Base-by-base conservation (phyloP, 257 asterid genomes). In the Coffea canephora region DNA sequence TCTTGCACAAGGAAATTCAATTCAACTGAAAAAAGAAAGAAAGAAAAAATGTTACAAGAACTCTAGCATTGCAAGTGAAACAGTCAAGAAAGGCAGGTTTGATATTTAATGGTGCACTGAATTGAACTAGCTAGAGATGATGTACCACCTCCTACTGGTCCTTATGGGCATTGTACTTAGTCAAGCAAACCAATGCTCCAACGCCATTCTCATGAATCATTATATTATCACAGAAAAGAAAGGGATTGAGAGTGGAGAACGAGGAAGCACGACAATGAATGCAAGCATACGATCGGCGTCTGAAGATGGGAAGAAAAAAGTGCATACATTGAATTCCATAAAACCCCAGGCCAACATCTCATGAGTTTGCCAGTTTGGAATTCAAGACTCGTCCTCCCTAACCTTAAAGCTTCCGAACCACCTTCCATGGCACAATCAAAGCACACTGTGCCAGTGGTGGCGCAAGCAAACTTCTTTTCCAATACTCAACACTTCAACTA, bases 131-230 rank as follows among this genome's bases (percentile, higher is more conserved):
- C 34, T 10, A 25, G 64, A 55, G 18, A 2, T 6, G 10, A 14
- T 52, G 19, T 52, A 14, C 19, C n/a, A n/a, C 39, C 69, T 62
- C 69, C 39, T 0, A 10, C 25, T 59, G 13, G 23, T 62, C 9
- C 45, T 27, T 4, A 1, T 3, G 34, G 43, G 27, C 43, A 65
- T 13, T 65, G 70, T 48, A 46, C 43, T 39, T 3, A 31, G 18
- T 27, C 70, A 13, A 27, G 43, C 3, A 71, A 39, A 48, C 14
- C 4, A 0, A n/a, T 6, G 10, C 19, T 48, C 61, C n/a, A 3
- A 68, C 45, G 12, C 76, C 45, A 72, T 49, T 48, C 43, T 72
- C 62, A 49, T 25, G 76, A 48, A 54, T 72, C 76, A 72, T 5
- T 19, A 13, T 15, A 71, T 39, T 25, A 27, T 7, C 73, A 69